A percentile compares a stretch with the other conserved stretches of the same genome.
Conservation (phyloP, 345 rosid species). For the Toxicodendron radicans region DNA sequence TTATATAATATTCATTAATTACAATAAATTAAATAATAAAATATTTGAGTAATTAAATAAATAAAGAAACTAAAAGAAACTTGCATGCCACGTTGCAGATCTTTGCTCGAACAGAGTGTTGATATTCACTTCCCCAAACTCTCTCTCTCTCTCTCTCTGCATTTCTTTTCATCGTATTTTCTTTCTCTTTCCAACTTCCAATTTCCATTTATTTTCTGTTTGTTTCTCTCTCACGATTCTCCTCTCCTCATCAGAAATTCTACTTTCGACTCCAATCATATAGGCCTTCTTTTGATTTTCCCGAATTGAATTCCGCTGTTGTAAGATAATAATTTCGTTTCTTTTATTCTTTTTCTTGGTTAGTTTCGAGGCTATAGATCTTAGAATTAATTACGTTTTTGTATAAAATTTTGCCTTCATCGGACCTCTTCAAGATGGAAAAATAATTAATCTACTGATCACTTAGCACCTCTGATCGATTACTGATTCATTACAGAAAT, state of each 20-base stretch:
- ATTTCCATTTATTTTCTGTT: not conserved
- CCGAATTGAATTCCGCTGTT: not conserved
- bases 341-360: not conserved
- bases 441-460: not conserved
- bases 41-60: too few relatives aligned
- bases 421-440: not conserved
- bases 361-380: conserved; percentile 10
- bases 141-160: not conserved
- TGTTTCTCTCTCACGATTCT: conserved; percentile 15
- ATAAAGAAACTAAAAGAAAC: not conserved
- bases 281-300: not conserved
- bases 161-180: not conserved
- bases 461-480: not conserved
- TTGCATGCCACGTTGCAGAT: conserved; percentile 20
- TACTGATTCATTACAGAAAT: not conserved
- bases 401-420: not conserved
- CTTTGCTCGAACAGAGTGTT: not conserved
- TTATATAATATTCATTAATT: too few relatives aligned
- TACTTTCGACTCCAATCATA: not conserved
- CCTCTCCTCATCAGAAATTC: conserved; percentile 3
- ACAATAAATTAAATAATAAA: too few relatives aligned
- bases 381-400: conserved; percentile 1
- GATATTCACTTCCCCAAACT: not conserved
- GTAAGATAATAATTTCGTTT: conserved; percentile 3
- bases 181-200: not conserved